A percentile compares a stretch with the other conserved stretches of the same genome.
These are phyloP conservation scores for Metschnikowia drakensbergensis DNA, from an alignment of 805 yeast genomes.

Conservation along the genomic window DNA sequence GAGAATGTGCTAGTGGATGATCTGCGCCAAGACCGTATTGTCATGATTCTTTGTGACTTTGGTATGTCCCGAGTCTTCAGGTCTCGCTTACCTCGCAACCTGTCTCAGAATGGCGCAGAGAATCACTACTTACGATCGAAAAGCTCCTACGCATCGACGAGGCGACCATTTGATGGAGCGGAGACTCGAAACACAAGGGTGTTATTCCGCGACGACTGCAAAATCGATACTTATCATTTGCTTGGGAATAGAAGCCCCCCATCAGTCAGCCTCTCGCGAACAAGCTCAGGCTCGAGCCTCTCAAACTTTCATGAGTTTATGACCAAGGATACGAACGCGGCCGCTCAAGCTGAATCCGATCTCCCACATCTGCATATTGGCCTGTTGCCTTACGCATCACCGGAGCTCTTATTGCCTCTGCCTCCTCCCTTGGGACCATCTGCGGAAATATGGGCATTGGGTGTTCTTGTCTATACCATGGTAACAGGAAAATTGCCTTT, in stretches of 20 bases:
- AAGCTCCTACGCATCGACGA: conserved; percentile 29
- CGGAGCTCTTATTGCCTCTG: conserved; percentile 66
- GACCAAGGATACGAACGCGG: conserved; percentile 11
- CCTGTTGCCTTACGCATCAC: conserved; percentile 89
- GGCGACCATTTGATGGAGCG: conserved; percentile 36
- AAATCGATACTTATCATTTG: conserved; percentile 29
- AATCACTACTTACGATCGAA: conserved; percentile 24
- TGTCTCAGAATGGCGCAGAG: conserved; percentile 15
- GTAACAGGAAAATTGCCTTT: conserved; percentile 75
- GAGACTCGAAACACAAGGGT: conserved; percentile 23
- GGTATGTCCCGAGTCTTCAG: conserved; percentile 62
- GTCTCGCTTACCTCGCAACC: conserved; percentile 25
- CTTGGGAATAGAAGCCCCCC: conserved; percentile 31
- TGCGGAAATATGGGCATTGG: conserved; percentile 90
- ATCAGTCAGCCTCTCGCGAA: conserved; percentile 7
- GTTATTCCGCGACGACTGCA: conserved; percentile 29
- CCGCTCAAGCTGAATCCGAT: conserved; percentile 31
- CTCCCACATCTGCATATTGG: conserved; percentile 74
- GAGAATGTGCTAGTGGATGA: conserved; percentile 70
- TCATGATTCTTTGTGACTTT: conserved; percentile 75
- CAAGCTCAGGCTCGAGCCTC: conserved; percentile 9
- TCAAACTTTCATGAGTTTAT: conserved; percentile 16
- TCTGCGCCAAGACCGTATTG: conserved; percentile 37
- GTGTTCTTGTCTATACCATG: conserved; percentile 72
- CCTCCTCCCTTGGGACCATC: conserved; percentile 61